Evolutionary conservation across 2,329 filamentous ascomycete genomes (phyloP).

Genomic region (Elsinoe arachidis): DNA sequence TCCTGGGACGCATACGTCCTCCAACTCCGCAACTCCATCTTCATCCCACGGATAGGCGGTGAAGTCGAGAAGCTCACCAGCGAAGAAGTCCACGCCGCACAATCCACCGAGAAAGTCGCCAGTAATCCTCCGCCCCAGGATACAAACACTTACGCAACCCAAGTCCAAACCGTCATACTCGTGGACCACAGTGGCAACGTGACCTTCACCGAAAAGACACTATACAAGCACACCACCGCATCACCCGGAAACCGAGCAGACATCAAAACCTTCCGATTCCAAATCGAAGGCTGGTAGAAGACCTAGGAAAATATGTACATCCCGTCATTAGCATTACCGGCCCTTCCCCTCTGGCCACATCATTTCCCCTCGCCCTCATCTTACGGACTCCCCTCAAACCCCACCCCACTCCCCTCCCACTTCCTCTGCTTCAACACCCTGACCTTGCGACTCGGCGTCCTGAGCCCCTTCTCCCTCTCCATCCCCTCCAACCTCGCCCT

Average conservation of each 20-base stretch:
- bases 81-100: constrained; percentile 34
- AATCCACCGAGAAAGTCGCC: constrained; percentile 14
- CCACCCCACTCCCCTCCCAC: constrained; percentile 34
- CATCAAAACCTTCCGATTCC: constrained; percentile 35
- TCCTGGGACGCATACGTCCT: constrained; percentile 47
- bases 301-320: constrained; percentile 10
- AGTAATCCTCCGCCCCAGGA: constrained; percentile 21
- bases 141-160: constrained; percentile 52
- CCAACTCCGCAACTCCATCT: constrained; percentile 51
- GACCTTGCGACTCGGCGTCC: constrained; percentile 42
- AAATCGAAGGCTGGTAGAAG: constrained; percentile 36
- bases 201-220: constrained; percentile 54
- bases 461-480: constrained; percentile 32
- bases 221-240: constrained; percentile 47
- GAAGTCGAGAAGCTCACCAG: constrained; percentile 32
- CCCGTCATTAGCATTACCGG: not conserved
- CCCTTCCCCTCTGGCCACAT: not conserved
- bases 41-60: constrained; percentile 49
- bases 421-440: constrained; percentile 41
- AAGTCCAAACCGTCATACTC: constrained; percentile 55
- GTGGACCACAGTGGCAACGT: constrained; percentile 47
- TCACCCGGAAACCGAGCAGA: constrained; percentile 41
- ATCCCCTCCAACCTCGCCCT: constrained; percentile 31
- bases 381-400: constrained; percentile 21
- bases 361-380: not conserved